Percentiles rank a stretch among this genome's conserved stretches.
These are phyloP conservation scores for Nothophoma quercina DNA, from an alignment of 2,329 filamentous ascomycete genomes.

Conservation along the genomic window DNA sequence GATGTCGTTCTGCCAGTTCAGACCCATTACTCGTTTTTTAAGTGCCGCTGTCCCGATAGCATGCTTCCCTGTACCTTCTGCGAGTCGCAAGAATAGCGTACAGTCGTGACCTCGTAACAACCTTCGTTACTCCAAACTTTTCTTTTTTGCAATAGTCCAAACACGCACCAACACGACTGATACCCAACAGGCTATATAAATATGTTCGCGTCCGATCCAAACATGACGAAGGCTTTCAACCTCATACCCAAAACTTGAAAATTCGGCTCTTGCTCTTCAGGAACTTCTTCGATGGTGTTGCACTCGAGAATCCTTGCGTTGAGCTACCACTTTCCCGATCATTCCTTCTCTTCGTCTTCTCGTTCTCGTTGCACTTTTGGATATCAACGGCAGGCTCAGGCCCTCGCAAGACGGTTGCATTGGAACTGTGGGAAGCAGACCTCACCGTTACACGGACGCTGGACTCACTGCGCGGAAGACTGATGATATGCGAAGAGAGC, in stretches of 20 bases:
- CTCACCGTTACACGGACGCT: conserved; percentile 25
- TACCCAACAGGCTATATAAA: background rate
- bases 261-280: conserved; percentile 46
- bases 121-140: conserved; percentile 6
- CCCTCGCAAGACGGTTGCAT: conserved; percentile 25
- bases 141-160: conserved; percentile 10
- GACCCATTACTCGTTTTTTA: background rate
- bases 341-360: conserved; percentile 26
- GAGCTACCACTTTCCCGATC: conserved; percentile 16
- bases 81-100: conserved; percentile 24
- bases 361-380: conserved; percentile 20
- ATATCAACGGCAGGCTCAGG: conserved; percentile 19
- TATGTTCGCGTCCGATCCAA: conserved; percentile 16
- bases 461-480: conserved; percentile 37
- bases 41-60: conserved; percentile 13
- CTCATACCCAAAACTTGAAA: conserved; percentile 48
- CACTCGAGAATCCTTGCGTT: conserved; percentile 6
- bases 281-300: conserved; percentile 37
- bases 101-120: conserved; percentile 27
- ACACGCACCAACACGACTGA: conserved; percentile 2
- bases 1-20: conserved; percentile 11
- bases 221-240: background rate
- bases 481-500: conserved; percentile 43
- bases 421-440: conserved; percentile 30
- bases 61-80: conserved; percentile 20